Conservation (phyloP, 768 basidiomycete species). For the Pleurotus platypus region DNA sequence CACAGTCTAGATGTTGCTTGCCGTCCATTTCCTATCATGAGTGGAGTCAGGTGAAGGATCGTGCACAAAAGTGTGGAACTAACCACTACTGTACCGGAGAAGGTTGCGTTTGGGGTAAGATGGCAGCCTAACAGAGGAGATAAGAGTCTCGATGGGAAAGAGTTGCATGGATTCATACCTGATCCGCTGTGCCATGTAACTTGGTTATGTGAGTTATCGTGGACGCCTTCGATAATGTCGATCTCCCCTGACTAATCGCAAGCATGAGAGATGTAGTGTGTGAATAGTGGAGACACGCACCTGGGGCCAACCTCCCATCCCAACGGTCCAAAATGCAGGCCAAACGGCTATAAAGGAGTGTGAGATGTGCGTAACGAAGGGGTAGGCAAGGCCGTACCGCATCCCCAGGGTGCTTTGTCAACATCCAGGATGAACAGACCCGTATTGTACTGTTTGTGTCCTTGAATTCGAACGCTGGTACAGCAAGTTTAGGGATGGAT, state of each 20-base stretch:
- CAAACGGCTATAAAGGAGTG: constrained; percentile 52
- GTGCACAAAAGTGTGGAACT: constrained; percentile 16
- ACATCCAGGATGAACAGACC: constrained; percentile 86
- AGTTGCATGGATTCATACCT: constrained; percentile 33
- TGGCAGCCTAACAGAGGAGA: constrained; percentile 45
- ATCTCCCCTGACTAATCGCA: constrained; percentile 66
- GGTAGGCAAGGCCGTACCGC: constrained; percentile 46
- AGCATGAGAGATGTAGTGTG: not conserved
- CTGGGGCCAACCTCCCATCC: constrained; percentile 57
- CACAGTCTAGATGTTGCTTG: constrained; percentile 49
- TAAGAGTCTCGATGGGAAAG: constrained; percentile 1
- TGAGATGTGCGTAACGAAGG: not conserved
- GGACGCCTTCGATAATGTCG: constrained; percentile 82
- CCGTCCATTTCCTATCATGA: constrained; percentile 40
- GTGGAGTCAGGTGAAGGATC: not conserved
- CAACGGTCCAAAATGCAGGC: constrained; percentile 81
- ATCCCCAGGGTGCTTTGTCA: constrained; percentile 84
- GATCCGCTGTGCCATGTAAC: constrained; percentile 76
- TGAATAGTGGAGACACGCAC: constrained; percentile 34
- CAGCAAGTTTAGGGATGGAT: not conserved
- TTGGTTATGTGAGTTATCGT: constrained; percentile 82
- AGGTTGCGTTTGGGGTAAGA: constrained; percentile 49
- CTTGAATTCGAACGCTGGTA: constrained; percentile 73
- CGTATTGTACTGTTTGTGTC: constrained; percentile 57
- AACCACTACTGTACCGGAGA: constrained; percentile 64